A percentile compares a stretch with the other conserved stretches of the same genome.
Evolutionary conservation across 23 red algal genomes (phyloP).

Genomic region (Pyropia haitanensis): DNA sequence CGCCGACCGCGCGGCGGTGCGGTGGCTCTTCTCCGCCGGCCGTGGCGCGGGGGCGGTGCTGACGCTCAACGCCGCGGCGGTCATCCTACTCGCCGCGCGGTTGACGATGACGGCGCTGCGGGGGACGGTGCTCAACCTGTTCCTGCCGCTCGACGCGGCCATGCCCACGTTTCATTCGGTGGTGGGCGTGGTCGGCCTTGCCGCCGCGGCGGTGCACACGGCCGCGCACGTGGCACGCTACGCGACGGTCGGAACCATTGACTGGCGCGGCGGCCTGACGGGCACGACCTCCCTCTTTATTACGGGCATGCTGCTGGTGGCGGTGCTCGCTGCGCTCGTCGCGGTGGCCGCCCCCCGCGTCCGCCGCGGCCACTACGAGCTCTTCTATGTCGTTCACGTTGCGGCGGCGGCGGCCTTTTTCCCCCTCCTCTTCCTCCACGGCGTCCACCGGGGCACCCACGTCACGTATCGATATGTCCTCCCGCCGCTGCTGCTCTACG

Average conservation of each 20-base stretch:
- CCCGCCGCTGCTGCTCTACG: constrained; percentile 31
- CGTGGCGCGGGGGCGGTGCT: constrained; percentile 49
- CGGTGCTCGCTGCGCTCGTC: constrained; percentile 4
- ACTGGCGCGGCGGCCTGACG: constrained; percentile 27
- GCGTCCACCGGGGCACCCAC: constrained; percentile 27
- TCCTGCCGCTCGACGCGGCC: constrained; percentile 57
- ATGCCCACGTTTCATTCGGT: constrained; percentile 64
- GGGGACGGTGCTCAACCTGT: constrained; percentile 46
- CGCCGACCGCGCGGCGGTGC: constrained; percentile 8
- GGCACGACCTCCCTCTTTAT: constrained; percentile 8
- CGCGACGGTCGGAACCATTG: no score
- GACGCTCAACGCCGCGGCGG: constrained; percentile 47
- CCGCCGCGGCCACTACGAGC: constrained; percentile 11
- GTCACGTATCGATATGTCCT: constrained; percentile 38
- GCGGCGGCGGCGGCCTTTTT: constrained; percentile 25
- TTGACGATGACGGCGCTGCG: constrained; percentile 44
- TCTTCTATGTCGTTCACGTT: constrained; percentile 33
- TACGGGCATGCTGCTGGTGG: constrained; percentile 5
- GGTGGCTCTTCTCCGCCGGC: constrained; percentile 7
- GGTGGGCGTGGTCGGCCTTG: constrained; percentile 27
- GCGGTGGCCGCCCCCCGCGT: not conserved
- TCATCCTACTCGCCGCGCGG: constrained; percentile 57
- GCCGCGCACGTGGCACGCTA: constrained; percentile 36
- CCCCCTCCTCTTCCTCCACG: constrained; percentile 47
- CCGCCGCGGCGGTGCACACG: constrained; percentile 15